These are phyloP conservation scores for Rhynchosporium secalis DNA, from an alignment of 2,329 filamentous ascomycete species.

Conservation along the genomic window DNA sequence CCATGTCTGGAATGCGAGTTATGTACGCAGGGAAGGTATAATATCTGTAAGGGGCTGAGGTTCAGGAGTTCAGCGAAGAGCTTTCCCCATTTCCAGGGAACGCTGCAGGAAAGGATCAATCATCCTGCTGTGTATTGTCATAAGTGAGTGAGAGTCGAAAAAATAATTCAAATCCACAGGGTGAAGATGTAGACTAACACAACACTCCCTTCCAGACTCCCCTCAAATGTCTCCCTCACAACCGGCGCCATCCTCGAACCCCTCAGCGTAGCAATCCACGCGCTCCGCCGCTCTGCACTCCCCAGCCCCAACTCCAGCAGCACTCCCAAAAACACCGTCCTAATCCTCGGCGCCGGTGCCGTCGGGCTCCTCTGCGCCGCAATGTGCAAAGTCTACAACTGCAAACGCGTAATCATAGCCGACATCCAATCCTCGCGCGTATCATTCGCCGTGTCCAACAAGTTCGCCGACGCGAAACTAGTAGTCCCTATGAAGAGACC, in stretches of 20 bases:
- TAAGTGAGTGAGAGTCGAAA: constrained; percentile 51
- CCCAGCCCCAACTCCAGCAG: constrained; percentile 70
- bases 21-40: constrained; percentile 88
- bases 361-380: constrained; percentile 66
- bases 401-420: constrained; percentile 86
- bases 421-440: constrained; percentile 91
- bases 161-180: neutral
- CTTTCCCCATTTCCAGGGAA: constrained; percentile 41
- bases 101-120: constrained; percentile 58
- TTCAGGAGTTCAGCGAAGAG: constrained; percentile 42
- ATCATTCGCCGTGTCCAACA: constrained; percentile 61
- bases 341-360: constrained; percentile 90
- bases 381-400: constrained; percentile 66
- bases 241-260: constrained; percentile 90
- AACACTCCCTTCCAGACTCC: constrained; percentile 30
- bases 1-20: constrained; percentile 88
- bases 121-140: constrained; percentile 96
- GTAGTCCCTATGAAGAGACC: constrained; percentile 39
- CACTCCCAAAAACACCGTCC: constrained; percentile 61
- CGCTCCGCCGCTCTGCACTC: constrained; percentile 71
- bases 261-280: constrained; percentile 84
- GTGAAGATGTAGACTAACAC: constrained; percentile 15
- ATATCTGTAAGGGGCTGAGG: constrained; percentile 71
- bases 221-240: constrained; percentile 80
- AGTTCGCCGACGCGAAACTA: constrained; percentile 38